Conservation (phyloP, 2,329 filamentous ascomycete species). For the Arthrobotrys sphaeroides region DNA sequence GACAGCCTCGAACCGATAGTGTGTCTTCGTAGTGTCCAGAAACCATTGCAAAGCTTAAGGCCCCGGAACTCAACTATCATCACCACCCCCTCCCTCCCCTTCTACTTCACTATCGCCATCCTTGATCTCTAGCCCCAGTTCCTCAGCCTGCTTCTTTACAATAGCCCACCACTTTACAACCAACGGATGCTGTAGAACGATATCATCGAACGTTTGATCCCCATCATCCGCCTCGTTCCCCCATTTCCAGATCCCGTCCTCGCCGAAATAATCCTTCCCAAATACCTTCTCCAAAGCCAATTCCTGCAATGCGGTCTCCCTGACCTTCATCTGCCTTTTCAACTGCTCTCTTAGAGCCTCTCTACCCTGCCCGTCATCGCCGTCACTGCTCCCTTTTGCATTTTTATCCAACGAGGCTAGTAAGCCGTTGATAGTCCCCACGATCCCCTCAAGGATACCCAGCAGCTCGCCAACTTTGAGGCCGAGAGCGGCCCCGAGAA, state of each 20-base stretch:
- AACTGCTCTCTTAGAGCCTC: slow-evolving; percentile 62
- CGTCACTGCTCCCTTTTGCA: slow-evolving; percentile 15
- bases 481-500: slow-evolving; percentile 82
- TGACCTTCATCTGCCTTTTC: slow-evolving; percentile 59
- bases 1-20: no score
- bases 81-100: background rate
- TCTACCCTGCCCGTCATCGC: slow-evolving; percentile 57
- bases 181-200: slow-evolving; percentile 75
- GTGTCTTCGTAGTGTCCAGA: no score
- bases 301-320: slow-evolving; percentile 67
- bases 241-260: slow-evolving; percentile 77
- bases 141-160: slow-evolving; percentile 62
- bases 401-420: slow-evolving; percentile 2
- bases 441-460: slow-evolving; percentile 79
- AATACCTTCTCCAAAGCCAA: slow-evolving; percentile 73
- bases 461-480: slow-evolving; percentile 76
- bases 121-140: slow-evolving; percentile 61
- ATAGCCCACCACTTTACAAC: slow-evolving; percentile 70
- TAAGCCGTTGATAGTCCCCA: slow-evolving; percentile 63
- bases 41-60: no score
- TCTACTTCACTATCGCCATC: slow-evolving; percentile 16
- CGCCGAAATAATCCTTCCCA: slow-evolving; percentile 71
- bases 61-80: slow-evolving; percentile 10
- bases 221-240: slow-evolving; percentile 63
- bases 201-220: slow-evolving; percentile 69